Conservation (phyloP, 371 early-diverging fungal species). For the Nematocida ausubeli region DNA sequence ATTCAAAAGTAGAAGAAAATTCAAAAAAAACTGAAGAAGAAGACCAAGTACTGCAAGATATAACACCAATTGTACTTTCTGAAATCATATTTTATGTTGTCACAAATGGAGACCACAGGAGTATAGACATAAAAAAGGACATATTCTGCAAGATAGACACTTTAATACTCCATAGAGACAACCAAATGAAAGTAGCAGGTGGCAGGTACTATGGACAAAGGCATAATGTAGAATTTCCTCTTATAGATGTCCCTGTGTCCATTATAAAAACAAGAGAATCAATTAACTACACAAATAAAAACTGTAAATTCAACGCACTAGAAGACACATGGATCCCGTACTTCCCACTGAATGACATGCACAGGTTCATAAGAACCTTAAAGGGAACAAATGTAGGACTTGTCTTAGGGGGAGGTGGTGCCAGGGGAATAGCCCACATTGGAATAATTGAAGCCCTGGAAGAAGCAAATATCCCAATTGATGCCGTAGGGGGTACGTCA, state of each 20-base stretch:
- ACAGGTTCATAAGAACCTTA: constrained; percentile 81
- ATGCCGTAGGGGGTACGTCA: constrained; percentile 85
- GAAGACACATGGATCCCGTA: background rate
- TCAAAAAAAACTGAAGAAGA: background rate
- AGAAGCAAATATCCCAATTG: constrained; percentile 93
- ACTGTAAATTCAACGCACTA: constrained; percentile 2
- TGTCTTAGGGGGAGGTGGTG: constrained; percentile 97
- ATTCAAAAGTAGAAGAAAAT: background rate
- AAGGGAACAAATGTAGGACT: constrained; percentile 86
- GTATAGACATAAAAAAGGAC: background rate
- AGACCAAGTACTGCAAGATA: background rate
- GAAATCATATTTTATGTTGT: constrained; percentile 49
- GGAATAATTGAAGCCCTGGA: constrained; percentile 90
- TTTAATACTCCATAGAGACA: constrained; percentile 37
- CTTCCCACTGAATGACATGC: constrained; percentile 69
- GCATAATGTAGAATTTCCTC: constrained; percentile 52
- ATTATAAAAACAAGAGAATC: constrained; percentile 10
- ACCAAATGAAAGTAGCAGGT: constrained; percentile 2
- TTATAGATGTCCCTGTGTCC: constrained; percentile 39
- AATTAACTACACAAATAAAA: background rate
- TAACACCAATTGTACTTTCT: constrained; percentile 4
- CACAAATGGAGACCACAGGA: constrained; percentile 20
- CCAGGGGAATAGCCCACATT: constrained; percentile 88
- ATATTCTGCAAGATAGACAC: constrained; percentile 52
- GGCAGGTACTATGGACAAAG: constrained; percentile 51